Percentiles rank a stretch among this genome's conserved stretches.
Evolutionary conservation across 1,139 yeast genomes (phyloP).

Genomic region (Suhomyces anneliseae): DNA sequence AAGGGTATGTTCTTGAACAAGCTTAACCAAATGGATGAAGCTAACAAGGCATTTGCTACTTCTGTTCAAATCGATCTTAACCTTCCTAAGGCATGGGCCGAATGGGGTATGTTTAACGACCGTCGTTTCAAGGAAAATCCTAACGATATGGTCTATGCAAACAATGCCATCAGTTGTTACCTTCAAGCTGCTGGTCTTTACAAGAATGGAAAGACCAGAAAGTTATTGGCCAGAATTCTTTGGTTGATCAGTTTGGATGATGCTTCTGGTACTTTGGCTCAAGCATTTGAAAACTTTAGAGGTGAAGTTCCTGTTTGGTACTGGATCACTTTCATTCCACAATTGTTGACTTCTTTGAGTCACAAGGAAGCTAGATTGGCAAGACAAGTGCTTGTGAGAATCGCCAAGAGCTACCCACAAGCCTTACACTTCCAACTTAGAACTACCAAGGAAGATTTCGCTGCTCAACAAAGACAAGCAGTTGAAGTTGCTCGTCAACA

Average conservation of each 20-base stretch:
- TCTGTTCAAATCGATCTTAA: slow-evolving; percentile 95
- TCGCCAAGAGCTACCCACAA: slow-evolving; percentile 96
- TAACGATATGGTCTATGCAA: slow-evolving; percentile 79
- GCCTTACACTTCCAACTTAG: slow-evolving; percentile 94
- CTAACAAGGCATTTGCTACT: slow-evolving; percentile 95
- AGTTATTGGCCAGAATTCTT: slow-evolving; percentile 80
- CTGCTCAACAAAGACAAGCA: slow-evolving; percentile 81
- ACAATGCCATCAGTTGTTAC: slow-evolving; percentile 93
- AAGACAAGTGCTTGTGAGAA: slow-evolving; percentile 81
- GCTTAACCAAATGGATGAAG: slow-evolving; percentile 86
- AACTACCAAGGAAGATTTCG: slow-evolving; percentile 92
- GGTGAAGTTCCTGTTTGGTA: slow-evolving; percentile 99
- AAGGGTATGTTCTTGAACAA: slow-evolving; percentile 98
- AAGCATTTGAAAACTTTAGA: slow-evolving; percentile 86
- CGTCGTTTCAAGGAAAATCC: slow-evolving; percentile 84
- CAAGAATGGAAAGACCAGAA: slow-evolving; percentile 89
- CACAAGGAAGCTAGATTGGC: slow-evolving; percentile 90
- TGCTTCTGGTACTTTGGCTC: slow-evolving; percentile 72
- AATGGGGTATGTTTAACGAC: slow-evolving; percentile 97
- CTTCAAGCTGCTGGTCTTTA: slow-evolving; percentile 96
- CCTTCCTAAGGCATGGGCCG: slow-evolving; percentile 98
- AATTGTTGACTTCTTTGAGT: slow-evolving; percentile 82
- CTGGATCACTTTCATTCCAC: slow-evolving; percentile 97
- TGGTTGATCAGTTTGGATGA: slow-evolving; percentile 96
- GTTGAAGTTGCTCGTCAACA: slow-evolving; percentile 55